A percentile compares a stretch with the other conserved stretches of the same genome.
These are phyloP conservation scores for Peronosclerospora sorghi DNA, from an alignment of 352 stramenopile genomes.

Conservation along the genomic window DNA sequence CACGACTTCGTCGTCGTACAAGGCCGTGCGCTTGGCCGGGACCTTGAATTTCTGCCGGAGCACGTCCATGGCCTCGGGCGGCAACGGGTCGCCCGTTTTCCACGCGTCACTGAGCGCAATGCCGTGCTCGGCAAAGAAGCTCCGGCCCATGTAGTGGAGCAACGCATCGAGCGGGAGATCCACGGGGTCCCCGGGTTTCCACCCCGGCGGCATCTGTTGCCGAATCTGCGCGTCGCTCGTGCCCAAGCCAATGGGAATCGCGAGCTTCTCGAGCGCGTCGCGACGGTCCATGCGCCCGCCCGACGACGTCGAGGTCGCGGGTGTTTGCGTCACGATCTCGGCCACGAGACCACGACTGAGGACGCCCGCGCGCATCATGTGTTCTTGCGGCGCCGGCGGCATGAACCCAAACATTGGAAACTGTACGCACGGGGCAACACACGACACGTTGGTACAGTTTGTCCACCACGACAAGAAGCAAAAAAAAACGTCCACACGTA, in stretches of 20 bases:
- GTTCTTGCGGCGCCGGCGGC: constrained; percentile 66
- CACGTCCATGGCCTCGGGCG: constrained; percentile 61
- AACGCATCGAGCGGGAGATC: constrained; percentile 67
- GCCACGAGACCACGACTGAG: constrained; percentile 72
- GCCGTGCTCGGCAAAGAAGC: constrained; percentile 63
- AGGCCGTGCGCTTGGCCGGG: constrained; percentile 45
- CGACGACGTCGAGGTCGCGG: constrained; percentile 56
- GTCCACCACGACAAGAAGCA: no score
- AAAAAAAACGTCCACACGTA: constrained; percentile 14
- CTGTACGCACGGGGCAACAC: no score
- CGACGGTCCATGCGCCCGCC: no score
- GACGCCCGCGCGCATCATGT: constrained; percentile 80
- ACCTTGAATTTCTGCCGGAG: constrained; percentile 75
- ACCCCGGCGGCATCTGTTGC: constrained; percentile 66
- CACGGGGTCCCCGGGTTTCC: constrained; percentile 70
- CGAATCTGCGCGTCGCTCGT: constrained; percentile 60
- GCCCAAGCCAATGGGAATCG: constrained; percentile 58
- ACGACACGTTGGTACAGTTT: no score
- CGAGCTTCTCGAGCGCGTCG: constrained; percentile 27
- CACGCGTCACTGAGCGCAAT: constrained; percentile 58
- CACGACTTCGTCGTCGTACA: constrained; percentile 71
- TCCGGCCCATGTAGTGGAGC: constrained; percentile 69
- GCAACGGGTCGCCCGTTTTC: constrained; percentile 59
- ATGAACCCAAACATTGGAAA: constrained; percentile 84
- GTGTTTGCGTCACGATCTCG: constrained; percentile 64